phyloP scores from a whole-genome alignment of 768 basidiomycete species.

The Austroboletus eburneus region DNA sequence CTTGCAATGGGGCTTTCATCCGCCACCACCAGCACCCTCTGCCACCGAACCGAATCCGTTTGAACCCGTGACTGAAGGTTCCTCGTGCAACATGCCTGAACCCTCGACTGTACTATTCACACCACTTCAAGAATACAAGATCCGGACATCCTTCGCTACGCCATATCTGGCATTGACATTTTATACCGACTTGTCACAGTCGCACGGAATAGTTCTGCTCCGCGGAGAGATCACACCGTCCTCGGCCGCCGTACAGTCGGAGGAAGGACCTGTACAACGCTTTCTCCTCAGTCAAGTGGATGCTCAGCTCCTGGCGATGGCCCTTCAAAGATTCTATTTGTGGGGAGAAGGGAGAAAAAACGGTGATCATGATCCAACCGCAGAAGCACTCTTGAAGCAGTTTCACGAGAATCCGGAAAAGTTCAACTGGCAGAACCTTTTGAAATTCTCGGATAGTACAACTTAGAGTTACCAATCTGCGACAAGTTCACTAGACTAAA shows the following conservation, averaged over 20 bases:
- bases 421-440: constrained; percentile 80
- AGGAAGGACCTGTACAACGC: constrained; percentile 21
- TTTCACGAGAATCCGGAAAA: constrained; percentile 78
- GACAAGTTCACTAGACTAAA: not conserved
- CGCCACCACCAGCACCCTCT: constrained; percentile 56
- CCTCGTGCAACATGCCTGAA: constrained; percentile 39
- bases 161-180: constrained; percentile 88
- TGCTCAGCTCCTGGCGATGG: constrained; percentile 77
- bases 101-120: constrained; percentile 85
- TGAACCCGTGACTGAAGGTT: constrained; percentile 26
- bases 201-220: constrained; percentile 81
- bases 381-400: constrained; percentile 48
- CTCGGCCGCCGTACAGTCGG: constrained; percentile 33
- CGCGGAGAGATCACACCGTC: constrained; percentile 88
- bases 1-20: constrained; percentile 88
- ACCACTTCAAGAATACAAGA: constrained; percentile 90
- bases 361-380: not conserved
- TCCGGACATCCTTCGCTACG: constrained; percentile 77
- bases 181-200: constrained; percentile 81
- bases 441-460: constrained; percentile 43
- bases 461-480: constrained; percentile 3
- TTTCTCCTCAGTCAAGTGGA: constrained; percentile 75
- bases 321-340: constrained; percentile 83
- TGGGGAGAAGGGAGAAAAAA: constrained; percentile 40
- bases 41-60: constrained; percentile 43